These are phyloP conservation scores for Diutina ranongensis DNA, from an alignment of 1,139 yeast genomes.

Conservation along the genomic window DNA sequence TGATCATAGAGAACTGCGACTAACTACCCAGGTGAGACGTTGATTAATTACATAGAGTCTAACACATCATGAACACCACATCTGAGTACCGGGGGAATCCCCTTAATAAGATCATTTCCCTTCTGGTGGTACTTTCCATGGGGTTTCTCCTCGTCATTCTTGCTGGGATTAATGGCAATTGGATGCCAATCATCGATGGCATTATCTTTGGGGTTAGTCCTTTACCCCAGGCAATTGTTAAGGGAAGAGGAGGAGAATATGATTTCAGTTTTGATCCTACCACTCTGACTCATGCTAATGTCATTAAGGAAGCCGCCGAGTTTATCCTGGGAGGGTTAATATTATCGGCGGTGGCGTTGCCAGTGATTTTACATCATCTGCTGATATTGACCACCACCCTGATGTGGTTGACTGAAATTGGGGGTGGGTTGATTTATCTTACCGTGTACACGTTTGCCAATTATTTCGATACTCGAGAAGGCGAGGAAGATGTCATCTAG, in stretches of 20 bases:
- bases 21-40: too few relatives aligned
- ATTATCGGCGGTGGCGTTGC: constrained; percentile 55
- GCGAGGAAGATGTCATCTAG: constrained; percentile 16
- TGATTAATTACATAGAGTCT: too few relatives aligned
- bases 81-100: constrained; percentile 30
- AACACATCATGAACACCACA: neutral
- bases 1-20: too few relatives aligned
- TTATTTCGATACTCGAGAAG: constrained; percentile 53
- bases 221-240: constrained; percentile 43
- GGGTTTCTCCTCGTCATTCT: constrained; percentile 72
- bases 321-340: constrained; percentile 59
- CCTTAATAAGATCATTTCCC: constrained; percentile 59
- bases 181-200: constrained; percentile 64
- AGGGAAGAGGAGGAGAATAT: constrained; percentile 25
- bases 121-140: constrained; percentile 61
- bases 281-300: constrained; percentile 19
- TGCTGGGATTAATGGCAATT: constrained; percentile 65
- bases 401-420: constrained; percentile 48
- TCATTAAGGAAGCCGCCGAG: constrained; percentile 47
- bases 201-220: constrained; percentile 49
- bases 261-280: constrained; percentile 35
- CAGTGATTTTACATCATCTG: constrained; percentile 56
- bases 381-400: constrained; percentile 48
- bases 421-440: constrained; percentile 61
- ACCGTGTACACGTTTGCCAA: constrained; percentile 65